These are phyloP conservation scores for Mycena capillaripes DNA, from an alignment of 768 basidiomycete species.

Conservation along the genomic window DNA sequence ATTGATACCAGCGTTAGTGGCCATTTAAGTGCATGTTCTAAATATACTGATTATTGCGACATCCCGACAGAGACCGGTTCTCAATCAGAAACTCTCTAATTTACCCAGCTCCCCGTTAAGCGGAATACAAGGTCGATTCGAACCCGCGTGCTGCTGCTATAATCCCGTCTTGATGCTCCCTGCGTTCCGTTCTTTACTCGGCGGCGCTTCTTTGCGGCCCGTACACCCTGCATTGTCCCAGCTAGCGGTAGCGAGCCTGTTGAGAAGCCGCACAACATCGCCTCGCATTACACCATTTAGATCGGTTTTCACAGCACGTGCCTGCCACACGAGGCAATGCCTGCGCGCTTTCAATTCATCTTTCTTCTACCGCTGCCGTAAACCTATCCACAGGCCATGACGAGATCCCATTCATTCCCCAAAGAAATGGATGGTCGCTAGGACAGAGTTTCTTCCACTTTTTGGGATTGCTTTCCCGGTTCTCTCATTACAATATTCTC, in stretches of 20 bases:
- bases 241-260: neutral
- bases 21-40: neutral
- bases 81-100: neutral
- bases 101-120: neutral
- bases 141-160: no score
- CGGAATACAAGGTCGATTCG: no score
- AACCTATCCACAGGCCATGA: no score
- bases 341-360: no score
- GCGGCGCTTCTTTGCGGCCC: neutral
- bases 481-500: no score
- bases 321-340: no score
- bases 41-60: neutral
- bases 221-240: neutral
- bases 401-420: no score
- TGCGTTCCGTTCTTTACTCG: neutral
- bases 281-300: neutral
- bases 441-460: no score
- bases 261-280: neutral
- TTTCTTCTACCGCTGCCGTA: no score
- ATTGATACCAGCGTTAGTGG: conserved; percentile 21
- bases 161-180: neutral
- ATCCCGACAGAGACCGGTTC: neutral
- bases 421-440: no score
- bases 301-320: no score
- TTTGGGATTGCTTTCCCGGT: no score